Base-by-base conservation (phyloP, 2,329 filamentous ascomycete species). In the Fusarium sp. region DNA sequence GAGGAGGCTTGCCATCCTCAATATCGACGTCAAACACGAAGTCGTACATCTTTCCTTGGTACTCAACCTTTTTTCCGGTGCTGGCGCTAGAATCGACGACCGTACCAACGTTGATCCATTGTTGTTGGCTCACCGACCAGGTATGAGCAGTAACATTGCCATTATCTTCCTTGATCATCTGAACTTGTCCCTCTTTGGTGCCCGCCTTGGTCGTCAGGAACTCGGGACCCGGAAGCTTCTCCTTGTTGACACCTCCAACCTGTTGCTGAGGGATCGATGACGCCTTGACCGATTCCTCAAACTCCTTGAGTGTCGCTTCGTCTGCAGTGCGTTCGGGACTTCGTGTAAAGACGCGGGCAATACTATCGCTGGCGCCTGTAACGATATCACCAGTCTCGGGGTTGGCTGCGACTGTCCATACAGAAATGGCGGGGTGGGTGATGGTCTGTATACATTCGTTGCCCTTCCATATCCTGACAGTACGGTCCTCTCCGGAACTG, bases 21-120 rank as follows among this genome's bases (percentile, higher is more conserved):
- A 97, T 96, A 72, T 97, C 94, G 25, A 97, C 94, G 75, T 97
- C 94, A 71, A 98, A 98, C 11, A 99, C 94, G 74, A 91, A 97
- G 76, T 99, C 96, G 77, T 97, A 99, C 63, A 95, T 92, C 75
- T 97, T 88, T 31, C 95, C 95, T 2, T 92, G 84, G 75, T 95
- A 91, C 58, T 90, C 85, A 10, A 88, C 88, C 80, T 94, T 94
- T 59, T 88, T 88, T 13, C 93, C 92, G 68, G 89, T 93, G 75
- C 93, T 96, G 36, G 91, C 93, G 7, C 91, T 92, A 5, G 93
- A 88, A 72, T 97, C 93, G 13, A 98, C 96, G 1, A 99, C 94
- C 0, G 94, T 97, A n/a, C 96, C 96, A 11, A 98, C 91, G 65
- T 91, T 91, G 58, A 93, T 84, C 94, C 94, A 97, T 76, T 94